These are phyloP conservation scores for Debaryomyces fabryi DNA, from an alignment of 1,139 yeast species.

Conservation along the genomic window DNA sequence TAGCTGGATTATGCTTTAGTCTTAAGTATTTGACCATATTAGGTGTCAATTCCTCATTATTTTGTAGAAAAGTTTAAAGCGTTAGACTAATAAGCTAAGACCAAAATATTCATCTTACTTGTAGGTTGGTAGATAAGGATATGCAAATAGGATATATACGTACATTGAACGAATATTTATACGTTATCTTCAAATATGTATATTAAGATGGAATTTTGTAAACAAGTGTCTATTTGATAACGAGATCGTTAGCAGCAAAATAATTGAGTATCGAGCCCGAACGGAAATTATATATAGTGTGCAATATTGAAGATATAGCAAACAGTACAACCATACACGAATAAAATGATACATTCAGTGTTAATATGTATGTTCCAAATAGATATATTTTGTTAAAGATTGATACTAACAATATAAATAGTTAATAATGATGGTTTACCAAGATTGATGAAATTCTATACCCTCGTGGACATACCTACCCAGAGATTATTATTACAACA, in stretches of 20 bases:
- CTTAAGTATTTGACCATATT: too few relatives aligned
- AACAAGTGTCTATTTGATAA: not conserved
- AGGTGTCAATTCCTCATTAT: too few relatives aligned
- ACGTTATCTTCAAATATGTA: not conserved
- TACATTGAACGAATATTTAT: not conserved
- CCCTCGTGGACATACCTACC: slow-evolving; percentile 81
- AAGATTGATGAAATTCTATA: slow-evolving; percentile 85
- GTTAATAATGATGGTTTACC: slow-evolving; percentile 95
- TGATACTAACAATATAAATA: slow-evolving; percentile 28
- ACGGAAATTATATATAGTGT: not conserved
- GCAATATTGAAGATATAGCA: not conserved
- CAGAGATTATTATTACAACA: slow-evolving; percentile 75
- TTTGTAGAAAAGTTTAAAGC: too few relatives aligned
- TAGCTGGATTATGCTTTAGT: too few relatives aligned
- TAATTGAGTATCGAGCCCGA: slow-evolving; percentile 3
- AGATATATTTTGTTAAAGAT: not conserved
- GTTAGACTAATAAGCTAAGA: too few relatives aligned
- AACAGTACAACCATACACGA: not conserved
- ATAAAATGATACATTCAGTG: slow-evolving; percentile 82
- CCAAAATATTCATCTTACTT: not conserved
- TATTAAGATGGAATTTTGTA: not conserved
- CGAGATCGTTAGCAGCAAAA: slow-evolving; percentile 1
- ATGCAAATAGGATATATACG: not conserved
- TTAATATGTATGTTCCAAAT: slow-evolving; percentile 68
- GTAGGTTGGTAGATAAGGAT: not conserved